Conservation (phyloP, 1,284 basidiomycete species). For the Cutaneotrichosporon dermatis region DNA sequence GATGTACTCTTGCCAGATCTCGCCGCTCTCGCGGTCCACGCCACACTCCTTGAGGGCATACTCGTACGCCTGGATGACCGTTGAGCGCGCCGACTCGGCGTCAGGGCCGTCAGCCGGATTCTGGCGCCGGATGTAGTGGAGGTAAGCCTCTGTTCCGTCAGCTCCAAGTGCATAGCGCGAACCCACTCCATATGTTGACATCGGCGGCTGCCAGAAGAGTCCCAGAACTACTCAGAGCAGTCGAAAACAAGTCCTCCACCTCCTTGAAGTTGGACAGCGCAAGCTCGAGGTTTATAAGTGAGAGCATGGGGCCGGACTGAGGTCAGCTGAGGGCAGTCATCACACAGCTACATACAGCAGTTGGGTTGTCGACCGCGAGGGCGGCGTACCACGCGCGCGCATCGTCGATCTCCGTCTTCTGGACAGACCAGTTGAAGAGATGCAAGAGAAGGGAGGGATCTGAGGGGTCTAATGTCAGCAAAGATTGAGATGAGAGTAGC, state of each 20-base stretch:
- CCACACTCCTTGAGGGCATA: slow-evolving; percentile 88
- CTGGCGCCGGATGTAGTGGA: slow-evolving; percentile 50
- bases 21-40: slow-evolving; percentile 57
- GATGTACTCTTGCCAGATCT: slow-evolving; percentile 64
- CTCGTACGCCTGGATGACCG: slow-evolving; percentile 85
- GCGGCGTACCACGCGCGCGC: slow-evolving; percentile 45
- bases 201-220: slow-evolving; percentile 45
- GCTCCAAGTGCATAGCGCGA: too few relatives aligned
- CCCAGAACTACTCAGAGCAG: slow-evolving; percentile 40
- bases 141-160: slow-evolving; percentile 39
- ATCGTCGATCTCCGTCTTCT: slow-evolving; percentile 44
- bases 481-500: neutral
- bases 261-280: slow-evolving; percentile 44
- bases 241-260: slow-evolving; percentile 46
- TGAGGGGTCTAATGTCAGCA: slow-evolving; percentile 25
- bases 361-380: slow-evolving; percentile 41
- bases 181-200: slow-evolving; percentile 49
- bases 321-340: neutral
- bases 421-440: slow-evolving; percentile 49
- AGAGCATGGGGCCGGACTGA: slow-evolving; percentile 42
- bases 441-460: slow-evolving; percentile 34
- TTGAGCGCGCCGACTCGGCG: slow-evolving; percentile 60
- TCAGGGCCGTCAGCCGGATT: slow-evolving; percentile 41
- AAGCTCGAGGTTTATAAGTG: slow-evolving; percentile 47
- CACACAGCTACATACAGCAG: slow-evolving; percentile 31